These are phyloP conservation scores for Candida boleticola DNA, from an alignment of 805 yeast species.

Conservation along the genomic window DNA sequence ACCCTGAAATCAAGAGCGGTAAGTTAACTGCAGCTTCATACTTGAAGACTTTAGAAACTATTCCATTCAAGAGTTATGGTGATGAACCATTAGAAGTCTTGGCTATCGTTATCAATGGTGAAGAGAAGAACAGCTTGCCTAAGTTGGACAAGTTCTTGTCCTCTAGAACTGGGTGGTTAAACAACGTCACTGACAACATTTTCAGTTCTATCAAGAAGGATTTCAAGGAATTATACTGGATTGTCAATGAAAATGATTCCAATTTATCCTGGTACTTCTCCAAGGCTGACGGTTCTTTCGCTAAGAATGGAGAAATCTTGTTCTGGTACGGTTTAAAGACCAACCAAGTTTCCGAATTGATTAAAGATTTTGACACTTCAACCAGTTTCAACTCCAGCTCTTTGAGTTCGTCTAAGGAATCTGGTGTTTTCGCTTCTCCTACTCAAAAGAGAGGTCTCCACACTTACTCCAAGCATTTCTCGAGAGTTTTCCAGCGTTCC, in stretches of 20 bases:
- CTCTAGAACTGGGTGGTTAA: slow-evolving; percentile 92
- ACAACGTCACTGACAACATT: slow-evolving; percentile 93
- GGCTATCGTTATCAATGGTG: slow-evolving; percentile 65
- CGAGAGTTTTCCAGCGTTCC: neutral
- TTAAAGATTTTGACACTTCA: slow-evolving; percentile 47
- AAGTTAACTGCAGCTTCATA: slow-evolving; percentile 76
- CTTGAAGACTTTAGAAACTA: slow-evolving; percentile 63
- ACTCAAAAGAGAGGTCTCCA: slow-evolving; percentile 54
- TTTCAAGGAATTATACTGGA: slow-evolving; percentile 77
- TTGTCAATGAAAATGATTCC: slow-evolving; percentile 84
- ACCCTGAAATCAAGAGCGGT: slow-evolving; percentile 70
- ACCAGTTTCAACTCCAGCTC: slow-evolving; percentile 26
- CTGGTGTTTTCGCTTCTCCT: slow-evolving; percentile 48
- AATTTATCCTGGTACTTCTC: slow-evolving; percentile 90
- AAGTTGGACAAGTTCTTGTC: slow-evolving; percentile 82
- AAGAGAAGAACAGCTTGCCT: slow-evolving; percentile 51
- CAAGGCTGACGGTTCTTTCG: slow-evolving; percentile 90
- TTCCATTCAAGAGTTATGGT: slow-evolving; percentile 74
- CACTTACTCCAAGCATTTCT: slow-evolving; percentile 20
- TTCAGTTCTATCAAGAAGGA: slow-evolving; percentile 80
- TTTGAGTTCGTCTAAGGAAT: slow-evolving; percentile 37
- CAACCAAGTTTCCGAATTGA: slow-evolving; percentile 58
- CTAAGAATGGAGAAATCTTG: slow-evolving; percentile 82
- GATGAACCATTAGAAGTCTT: slow-evolving; percentile 95
- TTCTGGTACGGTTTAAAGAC: slow-evolving; percentile 94